phyloP scores from a whole-genome alignment of 768 basidiomycete species.

The Nidularia sp. region DNA sequence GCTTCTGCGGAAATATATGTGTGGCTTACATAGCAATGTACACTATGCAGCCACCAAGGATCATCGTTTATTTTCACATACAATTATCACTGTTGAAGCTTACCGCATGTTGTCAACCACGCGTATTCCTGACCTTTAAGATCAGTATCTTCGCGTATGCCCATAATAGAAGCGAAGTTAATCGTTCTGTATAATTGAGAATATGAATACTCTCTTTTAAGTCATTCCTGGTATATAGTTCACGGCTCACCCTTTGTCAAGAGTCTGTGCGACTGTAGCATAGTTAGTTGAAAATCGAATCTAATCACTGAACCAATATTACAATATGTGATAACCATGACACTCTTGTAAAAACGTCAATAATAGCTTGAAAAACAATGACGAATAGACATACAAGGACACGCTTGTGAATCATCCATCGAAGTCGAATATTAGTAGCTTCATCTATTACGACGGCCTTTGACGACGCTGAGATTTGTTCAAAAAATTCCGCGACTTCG shows the following conservation, averaged over 20 bases:
- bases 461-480: constrained; percentile 14
- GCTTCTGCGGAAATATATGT: background rate
- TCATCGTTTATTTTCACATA: no score
- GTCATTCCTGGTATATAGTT: no score
- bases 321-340: constrained; percentile 47
- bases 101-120: constrained; percentile 44
- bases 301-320: constrained; percentile 3
- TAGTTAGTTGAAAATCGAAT: background rate
- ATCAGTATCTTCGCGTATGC: constrained; percentile 35
- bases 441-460: constrained; percentile 33
- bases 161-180: constrained; percentile 46
- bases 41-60: constrained; percentile 13
- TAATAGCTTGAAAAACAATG: background rate
- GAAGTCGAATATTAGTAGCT: constrained; percentile 34
- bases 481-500: constrained; percentile 43
- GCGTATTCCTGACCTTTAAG: constrained; percentile 48
- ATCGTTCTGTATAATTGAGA: constrained; percentile 23
- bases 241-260: constrained; percentile 37
- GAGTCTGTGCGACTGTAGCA: constrained; percentile 32
- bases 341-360: constrained; percentile 13
- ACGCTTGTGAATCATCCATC: constrained; percentile 43
- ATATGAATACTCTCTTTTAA: no score
- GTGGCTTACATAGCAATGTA: constrained; percentile 33
- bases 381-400: constrained; percentile 26
- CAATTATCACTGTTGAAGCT: constrained; percentile 3